phyloP scores from a whole-genome alignment of 2,329 filamentous ascomycete species.

The Ophiocordyceps camponoti-leonardi region DNA sequence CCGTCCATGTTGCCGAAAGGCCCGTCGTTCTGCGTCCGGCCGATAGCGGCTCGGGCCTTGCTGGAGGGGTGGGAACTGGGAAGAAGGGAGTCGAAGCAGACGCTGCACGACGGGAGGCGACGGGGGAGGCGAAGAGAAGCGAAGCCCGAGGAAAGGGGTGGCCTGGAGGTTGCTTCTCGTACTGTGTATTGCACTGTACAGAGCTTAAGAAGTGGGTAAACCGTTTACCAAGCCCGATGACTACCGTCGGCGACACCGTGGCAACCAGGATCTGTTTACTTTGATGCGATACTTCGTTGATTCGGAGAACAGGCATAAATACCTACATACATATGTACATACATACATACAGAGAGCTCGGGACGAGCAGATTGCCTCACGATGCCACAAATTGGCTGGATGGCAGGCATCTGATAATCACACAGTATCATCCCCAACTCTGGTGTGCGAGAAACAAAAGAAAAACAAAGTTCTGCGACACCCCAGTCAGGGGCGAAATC shows the following conservation, averaged over 20 bases:
- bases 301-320: too few species aligned
- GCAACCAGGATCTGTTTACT: neutral
- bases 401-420: too few species aligned
- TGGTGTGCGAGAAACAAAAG: too few species aligned
- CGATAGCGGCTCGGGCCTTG: neutral
- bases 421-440: too few species aligned
- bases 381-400: too few species aligned
- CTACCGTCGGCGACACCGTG: neutral
- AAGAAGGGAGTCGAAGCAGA: neutral
- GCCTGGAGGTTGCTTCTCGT: neutral
- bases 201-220: neutral
- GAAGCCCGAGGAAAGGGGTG: neutral
- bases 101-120: neutral
- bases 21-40: neutral
- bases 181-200: neutral
- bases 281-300: too few species aligned
- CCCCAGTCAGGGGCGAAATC: neutral
- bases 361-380: neutral
- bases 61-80: too few species aligned
- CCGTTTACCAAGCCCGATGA: neutral
- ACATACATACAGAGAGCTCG: neutral
- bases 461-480: neutral
- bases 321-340: neutral
- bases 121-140: neutral
- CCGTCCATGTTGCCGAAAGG: slow-evolving; percentile 11